Evolutionary conservation across 345 rosid species (phyloP).

Genomic region (Turnera subulata): DNA sequence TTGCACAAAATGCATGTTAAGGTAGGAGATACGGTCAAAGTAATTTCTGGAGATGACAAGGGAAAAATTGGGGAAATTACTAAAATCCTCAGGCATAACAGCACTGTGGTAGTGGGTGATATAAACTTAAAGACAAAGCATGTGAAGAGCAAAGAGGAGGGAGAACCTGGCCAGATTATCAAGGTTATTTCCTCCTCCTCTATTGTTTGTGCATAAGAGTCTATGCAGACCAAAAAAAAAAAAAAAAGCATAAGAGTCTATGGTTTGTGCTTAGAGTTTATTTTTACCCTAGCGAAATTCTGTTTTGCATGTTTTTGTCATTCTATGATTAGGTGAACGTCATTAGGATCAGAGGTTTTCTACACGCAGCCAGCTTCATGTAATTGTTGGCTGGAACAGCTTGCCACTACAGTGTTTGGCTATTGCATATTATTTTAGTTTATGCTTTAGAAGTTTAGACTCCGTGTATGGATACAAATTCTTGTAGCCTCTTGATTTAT

Average conservation of each 20-base stretch:
- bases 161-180: slow-evolving; percentile 76
- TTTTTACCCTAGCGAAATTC: too few relatives aligned
- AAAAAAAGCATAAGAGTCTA: too few relatives aligned
- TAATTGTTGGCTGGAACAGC: too few relatives aligned
- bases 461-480: neutral
- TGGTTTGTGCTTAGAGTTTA: too few relatives aligned
- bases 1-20: slow-evolving; percentile 91
- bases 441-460: neutral
- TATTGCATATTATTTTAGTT: too few relatives aligned
- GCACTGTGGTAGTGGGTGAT: slow-evolving; percentile 64
- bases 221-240: too few relatives aligned
- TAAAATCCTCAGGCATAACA: slow-evolving; percentile 70
- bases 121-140: slow-evolving; percentile 94
- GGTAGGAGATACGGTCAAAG: slow-evolving; percentile 80
- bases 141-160: slow-evolving; percentile 82
- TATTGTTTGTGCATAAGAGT: neutral
- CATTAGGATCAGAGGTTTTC: too few relatives aligned
- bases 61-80: slow-evolving; percentile 81
- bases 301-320: too few relatives aligned
- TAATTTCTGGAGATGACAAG: slow-evolving; percentile 78
- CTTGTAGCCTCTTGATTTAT: neutral
- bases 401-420: too few relatives aligned
- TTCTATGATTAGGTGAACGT: too few relatives aligned
- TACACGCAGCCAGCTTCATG: too few relatives aligned
- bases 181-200: slow-evolving; percentile 44